phyloP scores from a whole-genome alignment of 78 protist genomes.

The Cavenderia fasciculata region DNA sequence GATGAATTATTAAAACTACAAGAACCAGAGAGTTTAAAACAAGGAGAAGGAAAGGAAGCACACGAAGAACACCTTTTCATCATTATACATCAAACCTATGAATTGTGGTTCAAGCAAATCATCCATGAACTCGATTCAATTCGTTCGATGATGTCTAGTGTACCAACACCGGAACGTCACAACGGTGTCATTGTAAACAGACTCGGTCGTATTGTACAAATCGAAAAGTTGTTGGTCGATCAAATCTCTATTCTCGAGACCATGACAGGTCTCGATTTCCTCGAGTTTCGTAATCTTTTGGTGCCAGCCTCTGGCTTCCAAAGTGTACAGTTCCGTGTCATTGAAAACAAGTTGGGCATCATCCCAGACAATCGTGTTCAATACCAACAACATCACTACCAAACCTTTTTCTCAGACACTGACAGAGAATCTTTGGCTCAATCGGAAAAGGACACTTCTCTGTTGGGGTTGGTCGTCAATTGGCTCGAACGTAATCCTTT shows the following conservation, averaged over 20 bases:
- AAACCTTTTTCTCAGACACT: constrained; percentile 22
- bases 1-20: constrained; percentile 49
- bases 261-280: constrained; percentile 79
- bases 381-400: constrained; percentile 78
- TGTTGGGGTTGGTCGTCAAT: constrained; percentile 64
- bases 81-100: constrained; percentile 88
- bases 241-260: constrained; percentile 87
- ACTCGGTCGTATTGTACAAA: constrained; percentile 65
- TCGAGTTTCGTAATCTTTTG: constrained; percentile 80
- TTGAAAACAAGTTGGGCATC: constrained; percentile 82
- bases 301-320: constrained; percentile 88
- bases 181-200: constrained; percentile 69
- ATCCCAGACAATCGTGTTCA: constrained; percentile 46
- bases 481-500: constrained; percentile 90
- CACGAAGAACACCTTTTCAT: constrained; percentile 90
- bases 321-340: constrained; percentile 80
- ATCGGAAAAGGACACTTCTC: constrained; percentile 46
- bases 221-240: constrained; percentile 68
- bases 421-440: constrained; percentile 18
- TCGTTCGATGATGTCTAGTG: constrained; percentile 42
- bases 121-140: constrained; percentile 83
- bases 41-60: constrained; percentile 72
- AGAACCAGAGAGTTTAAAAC: constrained; percentile 40
- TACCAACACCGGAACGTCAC: constrained; percentile 62
- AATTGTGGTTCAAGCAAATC: constrained; percentile 91